Percentiles rank a stretch among this genome's conserved stretches.
Conservation (phyloP, 495 filamentous ascomycete species). For the Talaromyces thailandensis region DNA sequence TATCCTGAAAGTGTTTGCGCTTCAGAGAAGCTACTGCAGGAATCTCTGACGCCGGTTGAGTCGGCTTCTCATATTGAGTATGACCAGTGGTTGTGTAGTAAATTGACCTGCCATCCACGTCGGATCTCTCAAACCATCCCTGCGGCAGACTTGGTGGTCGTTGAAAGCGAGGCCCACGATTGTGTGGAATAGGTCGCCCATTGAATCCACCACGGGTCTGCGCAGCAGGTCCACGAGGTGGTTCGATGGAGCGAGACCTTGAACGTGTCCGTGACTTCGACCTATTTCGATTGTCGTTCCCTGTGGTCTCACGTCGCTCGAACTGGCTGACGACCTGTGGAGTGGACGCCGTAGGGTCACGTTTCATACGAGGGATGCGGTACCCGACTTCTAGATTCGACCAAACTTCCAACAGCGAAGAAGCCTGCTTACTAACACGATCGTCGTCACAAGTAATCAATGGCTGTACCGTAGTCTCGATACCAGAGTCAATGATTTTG, state of each 20-base stretch:
- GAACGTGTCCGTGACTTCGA: slow-evolving; percentile 45
- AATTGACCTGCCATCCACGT: slow-evolving; percentile 60
- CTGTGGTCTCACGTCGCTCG: slow-evolving; percentile 55
- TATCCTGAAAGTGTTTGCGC: slow-evolving; percentile 64
- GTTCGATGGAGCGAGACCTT: slow-evolving; percentile 41
- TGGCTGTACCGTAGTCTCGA: slow-evolving; percentile 72
- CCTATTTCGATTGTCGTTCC: slow-evolving; percentile 50
- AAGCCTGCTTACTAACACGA: slow-evolving; percentile 61
- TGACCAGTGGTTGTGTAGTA: slow-evolving; percentile 69
- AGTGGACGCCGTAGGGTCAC: slow-evolving; percentile 42
- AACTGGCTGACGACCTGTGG: slow-evolving; percentile 46
- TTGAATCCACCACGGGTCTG: slow-evolving; percentile 52
- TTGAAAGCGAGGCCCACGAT: slow-evolving; percentile 46
- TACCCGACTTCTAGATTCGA: slow-evolving; percentile 85
- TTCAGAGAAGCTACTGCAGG: slow-evolving; percentile 53
- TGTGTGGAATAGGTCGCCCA: slow-evolving; percentile 51
- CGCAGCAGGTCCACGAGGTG: slow-evolving; percentile 41
- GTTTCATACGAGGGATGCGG: slow-evolving; percentile 80
- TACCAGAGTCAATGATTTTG: slow-evolving; percentile 95
- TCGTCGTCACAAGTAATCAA: slow-evolving; percentile 63
- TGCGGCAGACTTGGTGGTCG: slow-evolving; percentile 54
- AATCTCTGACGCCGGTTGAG: slow-evolving; percentile 52
- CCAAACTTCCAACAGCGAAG: slow-evolving; percentile 72
- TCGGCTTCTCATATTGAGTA: slow-evolving; percentile 75
- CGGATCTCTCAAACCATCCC: slow-evolving; percentile 67